Evolutionary conservation across 2,329 filamentous ascomycete species (phyloP).

Genomic region (Colletotrichum lupini): DNA sequence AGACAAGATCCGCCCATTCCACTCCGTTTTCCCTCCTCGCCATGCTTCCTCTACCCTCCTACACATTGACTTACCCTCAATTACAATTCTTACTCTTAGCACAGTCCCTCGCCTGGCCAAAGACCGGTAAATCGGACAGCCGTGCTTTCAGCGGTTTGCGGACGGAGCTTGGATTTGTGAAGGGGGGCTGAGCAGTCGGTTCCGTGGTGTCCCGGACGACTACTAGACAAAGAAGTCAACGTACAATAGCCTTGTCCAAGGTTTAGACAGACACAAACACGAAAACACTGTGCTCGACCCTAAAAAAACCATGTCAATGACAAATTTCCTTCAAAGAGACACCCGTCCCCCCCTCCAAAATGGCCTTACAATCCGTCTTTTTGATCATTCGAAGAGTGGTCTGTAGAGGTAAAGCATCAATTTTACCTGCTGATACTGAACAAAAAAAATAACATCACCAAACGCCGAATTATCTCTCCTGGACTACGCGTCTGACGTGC

Average conservation of each 20-base stretch:
- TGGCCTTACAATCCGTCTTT: neutral
- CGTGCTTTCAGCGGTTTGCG: slow-evolving; percentile 15
- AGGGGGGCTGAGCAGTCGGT: slow-evolving; percentile 4
- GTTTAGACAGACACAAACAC: neutral
- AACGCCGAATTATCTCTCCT: neutral
- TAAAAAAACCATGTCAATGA: slow-evolving; percentile 12
- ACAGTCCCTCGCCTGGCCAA: neutral
- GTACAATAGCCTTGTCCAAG: slow-evolving; percentile 30
- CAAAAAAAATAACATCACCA: neutral
- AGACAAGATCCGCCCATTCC: slow-evolving; percentile 14
- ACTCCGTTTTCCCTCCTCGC: neutral
- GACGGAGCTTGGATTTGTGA: slow-evolving; percentile 1
- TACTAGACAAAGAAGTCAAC: slow-evolving; percentile 8
- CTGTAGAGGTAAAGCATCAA: neutral
- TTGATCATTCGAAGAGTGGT: neutral
- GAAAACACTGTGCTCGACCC: slow-evolving; percentile 4
- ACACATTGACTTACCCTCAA: neutral
- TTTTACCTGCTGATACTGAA: neutral
- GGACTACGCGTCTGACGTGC: neutral
- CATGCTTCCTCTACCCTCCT: neutral
- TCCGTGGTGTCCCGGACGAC: slow-evolving; percentile 30
- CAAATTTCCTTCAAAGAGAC: neutral
- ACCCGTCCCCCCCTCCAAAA: neutral
- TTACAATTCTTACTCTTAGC: neutral
- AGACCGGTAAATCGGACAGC: slow-evolving; percentile 11